Percentiles rank a stretch among this genome's conserved stretches.
phyloP scores from a whole-genome alignment of 768 basidiomycete species.

The Calocera cornea region DNA sequence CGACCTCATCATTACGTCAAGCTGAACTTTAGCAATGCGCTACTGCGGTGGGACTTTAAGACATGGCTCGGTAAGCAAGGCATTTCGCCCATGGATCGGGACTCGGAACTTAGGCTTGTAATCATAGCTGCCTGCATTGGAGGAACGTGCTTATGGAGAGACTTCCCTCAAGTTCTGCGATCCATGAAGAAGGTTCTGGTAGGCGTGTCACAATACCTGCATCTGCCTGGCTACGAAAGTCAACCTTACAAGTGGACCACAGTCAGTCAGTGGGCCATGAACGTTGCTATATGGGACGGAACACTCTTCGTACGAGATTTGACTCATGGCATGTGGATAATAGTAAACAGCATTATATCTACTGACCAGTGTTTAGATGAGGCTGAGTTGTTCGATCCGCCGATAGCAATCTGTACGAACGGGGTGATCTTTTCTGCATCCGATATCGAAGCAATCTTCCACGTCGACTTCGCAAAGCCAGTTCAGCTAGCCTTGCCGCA shows the following conservation, averaged over 20 bases:
- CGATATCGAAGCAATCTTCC: neutral
- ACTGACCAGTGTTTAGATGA: neutral
- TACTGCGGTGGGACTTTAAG: neutral
- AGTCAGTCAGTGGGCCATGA: neutral
- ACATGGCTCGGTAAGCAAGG: neutral
- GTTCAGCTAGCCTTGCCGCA: neutral
- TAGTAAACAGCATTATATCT: too few relatives aligned
- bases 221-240: neutral
- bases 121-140: neutral
- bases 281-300: neutral
- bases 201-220: neutral
- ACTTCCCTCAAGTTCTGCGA: neutral
- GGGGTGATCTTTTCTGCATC: neutral
- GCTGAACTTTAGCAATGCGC: neutral
- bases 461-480: neutral
- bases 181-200: neutral
- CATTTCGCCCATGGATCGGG: neutral
- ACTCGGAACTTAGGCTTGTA: neutral
- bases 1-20: neutral
- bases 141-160: neutral
- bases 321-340: neutral
- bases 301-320: neutral
- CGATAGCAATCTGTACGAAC: neutral
- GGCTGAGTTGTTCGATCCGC: neutral
- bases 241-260: neutral